Percentiles rank a stretch among this genome's conserved stretches.
phyloP scores from a whole-genome alignment of 2,329 filamentous ascomycete genomes.

The Didymella sp. region DNA sequence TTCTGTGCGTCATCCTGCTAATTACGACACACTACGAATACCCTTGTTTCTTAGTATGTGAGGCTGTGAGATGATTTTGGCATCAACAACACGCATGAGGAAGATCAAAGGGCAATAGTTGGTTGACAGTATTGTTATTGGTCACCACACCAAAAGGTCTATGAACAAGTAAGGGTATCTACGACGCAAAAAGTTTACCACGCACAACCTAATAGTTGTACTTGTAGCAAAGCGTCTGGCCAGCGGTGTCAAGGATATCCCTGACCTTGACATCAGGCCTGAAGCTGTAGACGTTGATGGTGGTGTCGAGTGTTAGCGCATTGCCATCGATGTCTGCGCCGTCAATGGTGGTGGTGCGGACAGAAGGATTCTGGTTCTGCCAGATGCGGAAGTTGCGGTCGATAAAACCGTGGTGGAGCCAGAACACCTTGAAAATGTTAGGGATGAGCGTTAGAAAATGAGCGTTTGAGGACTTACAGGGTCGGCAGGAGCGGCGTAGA shows the following conservation, averaged over 20 bases:
- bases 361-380: constrained; percentile 48
- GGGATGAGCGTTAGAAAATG: background rate
- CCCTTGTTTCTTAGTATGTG: background rate
- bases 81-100: background rate
- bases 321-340: constrained; percentile 49
- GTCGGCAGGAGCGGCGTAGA: constrained; percentile 44
- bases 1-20: background rate
- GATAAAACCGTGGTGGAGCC: constrained; percentile 58
- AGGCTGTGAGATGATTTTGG: background rate
- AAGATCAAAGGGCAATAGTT: background rate
- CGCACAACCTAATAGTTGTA: constrained; percentile 43
- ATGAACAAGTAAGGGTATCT: constrained; percentile 9
- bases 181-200: background rate
- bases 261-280: constrained; percentile 37
- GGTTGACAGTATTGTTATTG: background rate
- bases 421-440: constrained; percentile 46
- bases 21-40: background rate
- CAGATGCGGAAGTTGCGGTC: constrained; percentile 61
- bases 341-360: constrained; percentile 44
- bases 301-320: constrained; percentile 40
- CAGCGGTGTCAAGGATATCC: constrained; percentile 41
- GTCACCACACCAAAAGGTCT: background rate
- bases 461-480: constrained; percentile 17
- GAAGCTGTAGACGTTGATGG: constrained; percentile 37
- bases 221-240: constrained; percentile 41